phyloP scores from a whole-genome alignment of 2,329 filamentous ascomycete genomes.

The Didymella glomerata region DNA sequence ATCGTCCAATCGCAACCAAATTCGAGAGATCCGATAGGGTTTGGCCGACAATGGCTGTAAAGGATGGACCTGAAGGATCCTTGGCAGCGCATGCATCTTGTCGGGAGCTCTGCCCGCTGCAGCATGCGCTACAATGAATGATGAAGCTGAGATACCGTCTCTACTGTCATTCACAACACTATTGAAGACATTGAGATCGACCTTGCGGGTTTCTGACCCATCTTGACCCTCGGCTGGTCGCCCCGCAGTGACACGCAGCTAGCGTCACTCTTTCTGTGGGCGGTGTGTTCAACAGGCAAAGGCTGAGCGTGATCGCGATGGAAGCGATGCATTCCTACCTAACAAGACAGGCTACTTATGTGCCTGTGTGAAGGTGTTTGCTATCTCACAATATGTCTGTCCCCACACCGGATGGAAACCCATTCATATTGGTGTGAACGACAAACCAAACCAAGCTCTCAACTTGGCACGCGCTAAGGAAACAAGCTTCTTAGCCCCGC shows the following conservation, averaged over 20 bases:
- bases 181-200: not conserved
- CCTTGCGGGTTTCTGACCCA: conserved; percentile 5
- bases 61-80: not conserved
- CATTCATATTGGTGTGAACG: no score
- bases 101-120: not conserved
- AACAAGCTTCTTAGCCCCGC: conserved; percentile 33
- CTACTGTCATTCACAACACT: not conserved
- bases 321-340: no score
- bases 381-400: no score
- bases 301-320: no score
- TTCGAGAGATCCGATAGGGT: not conserved
- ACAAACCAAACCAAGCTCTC: conserved; percentile 28
- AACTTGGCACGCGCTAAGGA: not conserved
- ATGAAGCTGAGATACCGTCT: not conserved
- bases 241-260: conserved; percentile 7
- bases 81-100: not conserved
- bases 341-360: no score
- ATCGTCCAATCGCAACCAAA: conserved; percentile 14
- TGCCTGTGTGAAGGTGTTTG: no score
- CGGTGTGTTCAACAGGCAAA: no score
- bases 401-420: no score
- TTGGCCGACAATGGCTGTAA: not conserved
- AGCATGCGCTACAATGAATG: not conserved
- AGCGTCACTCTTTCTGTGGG: conserved; percentile 4
- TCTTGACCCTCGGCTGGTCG: not conserved